phyloP scores from a whole-genome alignment of 176 grass and related monocot species.

The Juncus effusus region DNA sequence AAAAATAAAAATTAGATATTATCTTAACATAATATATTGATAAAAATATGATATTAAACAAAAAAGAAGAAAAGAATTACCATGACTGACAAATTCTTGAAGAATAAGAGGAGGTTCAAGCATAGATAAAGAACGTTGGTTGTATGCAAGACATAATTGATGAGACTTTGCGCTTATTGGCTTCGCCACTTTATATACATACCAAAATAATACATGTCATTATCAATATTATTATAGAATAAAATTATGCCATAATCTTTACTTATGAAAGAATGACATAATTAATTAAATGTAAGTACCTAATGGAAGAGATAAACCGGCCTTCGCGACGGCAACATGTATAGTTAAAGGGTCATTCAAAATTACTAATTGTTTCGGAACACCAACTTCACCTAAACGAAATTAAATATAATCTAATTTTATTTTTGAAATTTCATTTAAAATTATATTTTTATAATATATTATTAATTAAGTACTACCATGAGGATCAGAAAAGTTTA shows the following conservation, averaged over 20 bases:
- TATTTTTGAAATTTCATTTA: too few relatives aligned
- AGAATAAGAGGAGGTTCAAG: constrained; percentile 88
- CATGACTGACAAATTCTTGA: constrained; percentile 95
- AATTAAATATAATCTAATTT: neutral
- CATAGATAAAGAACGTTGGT: constrained; percentile 54
- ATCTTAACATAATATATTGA: neutral
- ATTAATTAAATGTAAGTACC: constrained; percentile 25
- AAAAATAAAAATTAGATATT: constrained; percentile 3
- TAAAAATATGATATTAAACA: too few relatives aligned
- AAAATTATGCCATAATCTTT: neutral
- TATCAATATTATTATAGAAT: too few relatives aligned
- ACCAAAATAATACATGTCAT: constrained; percentile 3
- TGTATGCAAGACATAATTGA: constrained; percentile 74
- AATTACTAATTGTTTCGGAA: constrained; percentile 85
- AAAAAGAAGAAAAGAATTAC: constrained; percentile 23
- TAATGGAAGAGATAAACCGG: constrained; percentile 73
- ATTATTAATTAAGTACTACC: constrained; percentile 38
- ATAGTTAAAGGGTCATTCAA: constrained; percentile 73
- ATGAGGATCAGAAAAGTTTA: constrained; percentile 71
- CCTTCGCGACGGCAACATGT: constrained; percentile 62
- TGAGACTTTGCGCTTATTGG: constrained; percentile 87
- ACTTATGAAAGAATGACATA: neutral
- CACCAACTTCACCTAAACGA: constrained; percentile 73
- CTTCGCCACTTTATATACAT: constrained; percentile 55
- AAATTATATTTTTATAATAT: too few relatives aligned